These are phyloP conservation scores for Rhododendron henanense DNA, from an alignment of 148 eudicot species.

Conservation along the genomic window DNA sequence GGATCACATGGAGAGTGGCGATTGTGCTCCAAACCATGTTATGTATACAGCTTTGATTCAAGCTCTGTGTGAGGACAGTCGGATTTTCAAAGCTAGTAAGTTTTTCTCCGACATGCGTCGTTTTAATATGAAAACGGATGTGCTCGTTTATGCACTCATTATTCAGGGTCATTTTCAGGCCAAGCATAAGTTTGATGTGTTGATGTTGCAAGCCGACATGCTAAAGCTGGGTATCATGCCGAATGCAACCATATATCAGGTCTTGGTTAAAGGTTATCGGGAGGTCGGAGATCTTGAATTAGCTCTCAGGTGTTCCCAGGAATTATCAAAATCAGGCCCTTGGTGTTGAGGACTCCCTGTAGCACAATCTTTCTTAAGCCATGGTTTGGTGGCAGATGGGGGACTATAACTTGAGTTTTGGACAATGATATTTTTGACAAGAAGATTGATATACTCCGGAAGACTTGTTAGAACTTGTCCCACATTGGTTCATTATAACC, in stretches of 20 bases:
- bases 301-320: slow-evolving; percentile 36
- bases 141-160: slow-evolving; percentile 39
- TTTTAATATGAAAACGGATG: slow-evolving; percentile 50
- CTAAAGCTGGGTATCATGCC: slow-evolving; percentile 60
- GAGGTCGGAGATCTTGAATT: slow-evolving; percentile 37
- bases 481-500: no score
- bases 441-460: not conserved
- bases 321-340: slow-evolving; percentile 21
- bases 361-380: not conserved
- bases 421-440: not conserved
- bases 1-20: slow-evolving; percentile 10
- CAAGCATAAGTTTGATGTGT: slow-evolving; percentile 36
- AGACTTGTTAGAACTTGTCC: not conserved
- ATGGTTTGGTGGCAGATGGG: not conserved
- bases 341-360: slow-evolving; percentile 4
- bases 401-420: not conserved
- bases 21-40: slow-evolving; percentile 39
- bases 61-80: slow-evolving; percentile 58
- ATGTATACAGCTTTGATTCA: slow-evolving; percentile 66
- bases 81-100: slow-evolving; percentile 53
- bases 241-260: slow-evolving; percentile 24
- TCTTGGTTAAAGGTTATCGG: slow-evolving; percentile 39
- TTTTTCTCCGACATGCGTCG: slow-evolving; percentile 59
- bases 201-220: slow-evolving; percentile 85
- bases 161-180: slow-evolving; percentile 38